These are phyloP conservation scores for Corrigiola litoralis DNA, from an alignment of 179 eudicot species.

Conservation along the genomic window DNA sequence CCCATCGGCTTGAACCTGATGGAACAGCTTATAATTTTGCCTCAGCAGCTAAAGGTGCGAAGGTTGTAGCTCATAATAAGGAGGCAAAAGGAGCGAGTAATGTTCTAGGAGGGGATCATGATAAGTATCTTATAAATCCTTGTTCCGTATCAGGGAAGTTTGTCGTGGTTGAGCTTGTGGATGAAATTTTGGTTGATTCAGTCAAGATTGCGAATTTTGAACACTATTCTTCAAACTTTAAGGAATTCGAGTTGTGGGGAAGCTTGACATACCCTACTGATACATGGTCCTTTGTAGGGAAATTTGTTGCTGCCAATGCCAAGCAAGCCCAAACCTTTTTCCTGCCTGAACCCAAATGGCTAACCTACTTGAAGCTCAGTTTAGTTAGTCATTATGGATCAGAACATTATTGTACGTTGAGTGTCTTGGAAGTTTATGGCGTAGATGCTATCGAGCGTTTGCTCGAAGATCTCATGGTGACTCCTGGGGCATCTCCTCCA, in stretches of 20 bases:
- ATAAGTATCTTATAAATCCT: conserved; percentile 84
- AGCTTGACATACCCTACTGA: conserved; percentile 79
- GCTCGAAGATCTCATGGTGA: conserved; percentile 87
- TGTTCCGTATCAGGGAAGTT: conserved; percentile 76
- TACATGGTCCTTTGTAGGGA: conserved; percentile 66
- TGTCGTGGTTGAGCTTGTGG: conserved; percentile 81
- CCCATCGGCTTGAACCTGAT: conserved; percentile 86
- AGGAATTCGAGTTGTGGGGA: conserved; percentile 72
- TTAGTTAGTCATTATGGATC: conserved; percentile 75
- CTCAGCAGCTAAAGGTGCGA: conserved; percentile 83
- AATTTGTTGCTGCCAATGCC: conserved; percentile 70
- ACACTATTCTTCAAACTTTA: conserved; percentile 87
- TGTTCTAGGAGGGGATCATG: conserved; percentile 80
- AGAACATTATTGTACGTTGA: conserved; percentile 84
- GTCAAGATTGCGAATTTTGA: conserved; percentile 85
- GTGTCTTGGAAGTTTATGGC: conserved; percentile 81
- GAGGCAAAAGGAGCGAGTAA: conserved; percentile 89
- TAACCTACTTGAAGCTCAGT: conserved; percentile 64
- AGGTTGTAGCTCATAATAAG: conserved; percentile 84
- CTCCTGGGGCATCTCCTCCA: conserved; percentile 32
- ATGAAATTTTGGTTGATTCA: conserved; percentile 78
- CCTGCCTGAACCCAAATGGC: conserved; percentile 86
- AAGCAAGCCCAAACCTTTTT: conserved; percentile 73
- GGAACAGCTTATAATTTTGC: conserved; percentile 89
- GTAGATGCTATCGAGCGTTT: conserved; percentile 87